These are phyloP conservation scores for Metarhizium album DNA, from an alignment of 2,329 filamentous ascomycete genomes.

Conservation along the genomic window DNA sequence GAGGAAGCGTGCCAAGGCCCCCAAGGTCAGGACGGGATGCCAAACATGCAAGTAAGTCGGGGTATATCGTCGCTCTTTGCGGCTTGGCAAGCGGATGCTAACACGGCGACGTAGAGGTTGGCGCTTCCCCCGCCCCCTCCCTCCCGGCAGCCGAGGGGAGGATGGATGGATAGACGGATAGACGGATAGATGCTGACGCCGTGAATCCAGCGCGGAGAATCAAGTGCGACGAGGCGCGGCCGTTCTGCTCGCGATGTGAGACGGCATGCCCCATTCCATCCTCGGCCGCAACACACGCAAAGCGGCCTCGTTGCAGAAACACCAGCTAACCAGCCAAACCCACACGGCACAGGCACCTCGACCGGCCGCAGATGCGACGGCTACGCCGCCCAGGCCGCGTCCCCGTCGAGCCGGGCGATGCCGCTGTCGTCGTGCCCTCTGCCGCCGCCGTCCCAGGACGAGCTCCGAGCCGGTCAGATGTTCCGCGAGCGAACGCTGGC, in stretches of 20 bases:
- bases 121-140: neutral
- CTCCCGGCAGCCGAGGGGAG: no score
- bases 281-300: no score
- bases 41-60: conserved; percentile 4
- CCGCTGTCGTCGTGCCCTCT: neutral
- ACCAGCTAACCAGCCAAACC: neutral
- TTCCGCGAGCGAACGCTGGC: conserved; percentile 1
- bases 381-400: neutral
- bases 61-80: no score
- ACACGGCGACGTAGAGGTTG: neutral
- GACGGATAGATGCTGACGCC: neutral
- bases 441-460: neutral
- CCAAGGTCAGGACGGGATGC: conserved; percentile 2
- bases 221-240: neutral
- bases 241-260: neutral
- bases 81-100: no score
- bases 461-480: neutral
- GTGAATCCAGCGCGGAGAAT: neutral
- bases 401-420: neutral
- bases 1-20: conserved; percentile 2
- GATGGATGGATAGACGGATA: no score
- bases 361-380: conserved; percentile 1
- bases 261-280: no score
- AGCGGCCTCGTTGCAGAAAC: no score
- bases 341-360: neutral